Percentiles rank a stretch among this genome's conserved stretches.
Conservation (phyloP, 2,329 filamentous ascomycete genomes). For the Diaporthe citri region DNA sequence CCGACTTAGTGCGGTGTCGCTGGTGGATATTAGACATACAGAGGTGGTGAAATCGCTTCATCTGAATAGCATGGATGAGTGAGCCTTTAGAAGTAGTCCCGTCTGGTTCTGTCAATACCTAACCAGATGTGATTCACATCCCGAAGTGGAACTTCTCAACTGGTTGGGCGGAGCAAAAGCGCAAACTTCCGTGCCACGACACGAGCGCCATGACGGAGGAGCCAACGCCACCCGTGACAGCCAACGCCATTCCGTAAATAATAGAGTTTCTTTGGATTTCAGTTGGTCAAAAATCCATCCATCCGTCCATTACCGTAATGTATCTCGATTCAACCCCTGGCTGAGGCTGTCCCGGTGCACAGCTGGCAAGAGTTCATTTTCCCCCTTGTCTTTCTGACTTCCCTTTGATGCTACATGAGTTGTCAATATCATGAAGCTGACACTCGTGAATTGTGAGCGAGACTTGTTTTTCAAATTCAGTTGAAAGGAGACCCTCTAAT, state of each 20-base stretch:
- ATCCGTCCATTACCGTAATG: neutral
- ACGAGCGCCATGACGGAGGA: neutral
- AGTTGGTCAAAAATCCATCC: too few species aligned
- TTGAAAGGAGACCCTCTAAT: neutral
- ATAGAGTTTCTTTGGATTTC: too few species aligned
- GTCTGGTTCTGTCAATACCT: neutral
- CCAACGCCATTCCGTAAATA: neutral
- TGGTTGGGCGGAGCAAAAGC: neutral
- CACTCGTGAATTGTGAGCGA: neutral
- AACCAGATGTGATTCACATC: neutral
- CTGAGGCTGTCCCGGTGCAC: neutral
- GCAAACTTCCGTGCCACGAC: neutral
- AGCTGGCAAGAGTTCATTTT: neutral
- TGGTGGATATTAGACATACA: neutral
- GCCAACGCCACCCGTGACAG: neutral
- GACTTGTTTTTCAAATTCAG: rapidly evolving
- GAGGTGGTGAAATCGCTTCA: neutral
- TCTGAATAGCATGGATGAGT: neutral
- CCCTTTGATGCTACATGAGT: neutral
- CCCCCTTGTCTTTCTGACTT: neutral
- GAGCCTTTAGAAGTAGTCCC: neutral
- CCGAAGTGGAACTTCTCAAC: neutral
- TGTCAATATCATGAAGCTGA: neutral
- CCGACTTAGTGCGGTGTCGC: neutral
- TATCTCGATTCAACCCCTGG: too few species aligned